These are phyloP conservation scores for Pseudogymnoascus sp. DNA, from an alignment of 2,329 filamentous ascomycete species.

Conservation along the genomic window DNA sequence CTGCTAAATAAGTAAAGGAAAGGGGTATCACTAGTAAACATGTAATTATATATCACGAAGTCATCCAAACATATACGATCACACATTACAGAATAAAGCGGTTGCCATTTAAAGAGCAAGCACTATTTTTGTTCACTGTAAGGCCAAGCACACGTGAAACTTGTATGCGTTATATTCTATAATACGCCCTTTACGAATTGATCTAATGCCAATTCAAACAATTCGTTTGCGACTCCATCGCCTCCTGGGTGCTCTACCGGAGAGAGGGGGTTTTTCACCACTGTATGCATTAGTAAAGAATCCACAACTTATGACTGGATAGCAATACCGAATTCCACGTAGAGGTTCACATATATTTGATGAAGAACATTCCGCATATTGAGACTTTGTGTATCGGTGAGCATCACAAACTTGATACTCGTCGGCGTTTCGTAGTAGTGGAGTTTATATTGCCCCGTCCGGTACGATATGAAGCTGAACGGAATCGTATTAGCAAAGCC, in stretches of 20 bases:
- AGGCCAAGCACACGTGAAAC: background rate
- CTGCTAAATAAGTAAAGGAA: slow-evolving; percentile 3
- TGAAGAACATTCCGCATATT: slow-evolving; percentile 93
- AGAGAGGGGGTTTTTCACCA: slow-evolving; percentile 64
- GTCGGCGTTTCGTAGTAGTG: slow-evolving; percentile 99
- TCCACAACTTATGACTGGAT: background rate
- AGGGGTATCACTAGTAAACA: background rate
- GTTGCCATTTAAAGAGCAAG: background rate
- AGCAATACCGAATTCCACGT: slow-evolving; percentile 80
- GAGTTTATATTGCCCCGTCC: slow-evolving; percentile 92
- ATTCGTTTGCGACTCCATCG: slow-evolving; percentile 63
- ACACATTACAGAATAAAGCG: background rate
- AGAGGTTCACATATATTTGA: slow-evolving; percentile 97
- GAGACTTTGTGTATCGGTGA: slow-evolving; percentile 81
- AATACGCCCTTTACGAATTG: slow-evolving; percentile 66
- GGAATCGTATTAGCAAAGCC: slow-evolving; percentile 7
- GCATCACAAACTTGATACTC: slow-evolving; percentile 91
- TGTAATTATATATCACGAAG: slow-evolving; percentile 12
- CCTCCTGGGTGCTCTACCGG: slow-evolving; percentile 64
- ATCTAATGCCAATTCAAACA: slow-evolving; percentile 67
- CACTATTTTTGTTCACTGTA: background rate
- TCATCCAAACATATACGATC: background rate
- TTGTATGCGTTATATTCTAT: slow-evolving; percentile 27
- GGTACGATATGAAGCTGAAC: slow-evolving; percentile 79
- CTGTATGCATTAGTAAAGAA: slow-evolving; percentile 33